Conservation (phyloP, 768 basidiomycete genomes). For the Macrolepiota fuliginosa region DNA sequence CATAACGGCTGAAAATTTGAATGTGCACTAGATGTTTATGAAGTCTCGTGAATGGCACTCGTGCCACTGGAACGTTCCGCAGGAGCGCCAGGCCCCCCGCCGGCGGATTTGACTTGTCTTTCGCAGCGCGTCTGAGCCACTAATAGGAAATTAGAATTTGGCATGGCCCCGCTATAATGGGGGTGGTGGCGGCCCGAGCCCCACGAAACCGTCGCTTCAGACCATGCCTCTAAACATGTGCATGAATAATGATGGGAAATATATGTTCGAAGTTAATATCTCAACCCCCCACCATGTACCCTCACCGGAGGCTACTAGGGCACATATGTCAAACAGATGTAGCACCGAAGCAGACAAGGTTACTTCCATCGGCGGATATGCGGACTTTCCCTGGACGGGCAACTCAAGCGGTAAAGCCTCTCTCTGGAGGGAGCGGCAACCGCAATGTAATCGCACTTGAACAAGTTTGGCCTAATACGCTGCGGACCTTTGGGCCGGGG, state of each 20-base stretch:
- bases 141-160: neutral
- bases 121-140: neutral
- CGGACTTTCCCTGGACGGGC: neutral
- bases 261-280: neutral
- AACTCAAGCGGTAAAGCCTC: neutral
- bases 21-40: no score
- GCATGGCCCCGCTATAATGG: neutral
- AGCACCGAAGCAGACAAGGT: neutral
- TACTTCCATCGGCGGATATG: constrained; percentile 1
- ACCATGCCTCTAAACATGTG: neutral
- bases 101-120: neutral
- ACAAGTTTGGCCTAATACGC: neutral
- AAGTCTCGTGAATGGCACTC: neutral
- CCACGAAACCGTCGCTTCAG: neutral
- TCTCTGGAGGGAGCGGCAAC: neutral
- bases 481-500: neutral
- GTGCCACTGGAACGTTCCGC: neutral
- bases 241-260: neutral
- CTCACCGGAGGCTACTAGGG: neutral
- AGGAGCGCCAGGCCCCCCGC: neutral
- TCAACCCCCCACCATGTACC: neutral
- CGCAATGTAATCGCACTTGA: neutral
- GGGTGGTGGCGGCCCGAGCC: neutral
- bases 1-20: no score
- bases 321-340: neutral